Conservation (phyloP, 257 asterid genomes). For the Salvia splendens region DNA sequence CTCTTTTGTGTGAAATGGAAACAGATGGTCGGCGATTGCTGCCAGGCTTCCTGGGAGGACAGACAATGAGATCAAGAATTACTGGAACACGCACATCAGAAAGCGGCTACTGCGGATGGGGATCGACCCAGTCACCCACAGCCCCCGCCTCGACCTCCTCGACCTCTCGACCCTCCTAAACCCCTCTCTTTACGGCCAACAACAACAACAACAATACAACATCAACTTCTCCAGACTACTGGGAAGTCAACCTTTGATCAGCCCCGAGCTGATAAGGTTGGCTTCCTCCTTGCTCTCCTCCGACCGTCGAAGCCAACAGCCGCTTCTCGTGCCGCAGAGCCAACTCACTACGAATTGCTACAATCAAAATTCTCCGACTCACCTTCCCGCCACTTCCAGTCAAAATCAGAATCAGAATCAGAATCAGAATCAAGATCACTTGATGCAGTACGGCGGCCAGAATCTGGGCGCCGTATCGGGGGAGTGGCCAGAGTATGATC, state of each 20-base stretch:
- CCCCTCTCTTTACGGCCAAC: slow-evolving; percentile 37
- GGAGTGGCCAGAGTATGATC: slow-evolving; percentile 49
- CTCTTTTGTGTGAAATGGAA: background rate
- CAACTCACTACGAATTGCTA: slow-evolving; percentile 21
- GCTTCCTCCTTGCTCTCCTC: slow-evolving; percentile 54
- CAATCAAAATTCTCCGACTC: background rate
- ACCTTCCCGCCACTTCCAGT: too few relatives aligned
- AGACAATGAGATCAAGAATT: slow-evolving; percentile 82
- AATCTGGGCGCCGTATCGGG: slow-evolving; percentile 30
- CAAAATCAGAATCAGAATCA: slow-evolving; percentile 4
- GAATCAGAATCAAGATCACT: slow-evolving; percentile 21
- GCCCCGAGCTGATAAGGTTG: slow-evolving; percentile 56
- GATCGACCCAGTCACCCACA: slow-evolving; percentile 80
- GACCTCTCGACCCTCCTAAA: slow-evolving; percentile 61
- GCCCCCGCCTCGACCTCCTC: slow-evolving; percentile 77
- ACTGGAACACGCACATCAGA: slow-evolving; percentile 77
- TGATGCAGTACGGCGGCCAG: slow-evolving; percentile 45
- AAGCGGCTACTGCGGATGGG: slow-evolving; percentile 85
- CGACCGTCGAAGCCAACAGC: slow-evolving; percentile 26
- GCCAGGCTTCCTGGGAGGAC: slow-evolving; percentile 81
- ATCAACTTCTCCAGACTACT: slow-evolving; percentile 53
- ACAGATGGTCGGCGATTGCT: slow-evolving; percentile 88
- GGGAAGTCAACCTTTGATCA: slow-evolving; percentile 49
- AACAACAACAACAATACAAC: slow-evolving; percentile 36
- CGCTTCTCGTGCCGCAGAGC: background rate